Evolutionary conservation across 75 land plant genomes (phyloP).

Genomic region (Picea sitchensis): DNA sequence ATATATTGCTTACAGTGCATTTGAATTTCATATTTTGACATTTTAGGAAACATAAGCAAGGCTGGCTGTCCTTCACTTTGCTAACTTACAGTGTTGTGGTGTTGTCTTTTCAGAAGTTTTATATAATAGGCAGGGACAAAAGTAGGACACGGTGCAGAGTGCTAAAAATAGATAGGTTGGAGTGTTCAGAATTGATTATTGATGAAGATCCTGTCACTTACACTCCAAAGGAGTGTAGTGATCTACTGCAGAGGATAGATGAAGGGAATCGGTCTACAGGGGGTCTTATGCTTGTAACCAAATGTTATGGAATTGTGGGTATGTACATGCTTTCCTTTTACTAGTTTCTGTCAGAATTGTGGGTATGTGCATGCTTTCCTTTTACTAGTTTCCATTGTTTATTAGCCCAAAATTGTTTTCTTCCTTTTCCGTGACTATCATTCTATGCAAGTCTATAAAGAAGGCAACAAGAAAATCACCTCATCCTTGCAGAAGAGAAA

Average conservation of each 20-base stretch:
- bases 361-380: too few relatives aligned
- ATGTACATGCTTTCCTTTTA: constrained; percentile 2
- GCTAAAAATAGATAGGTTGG: constrained; percentile 58
- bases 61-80: not conserved
- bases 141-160: constrained; percentile 54
- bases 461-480: too few relatives aligned
- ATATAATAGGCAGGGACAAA: constrained; percentile 69
- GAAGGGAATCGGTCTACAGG: constrained; percentile 75
- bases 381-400: too few relatives aligned
- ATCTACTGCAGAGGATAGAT: constrained; percentile 51
- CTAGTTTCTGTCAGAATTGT: too few relatives aligned
- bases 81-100: constrained; percentile 3
- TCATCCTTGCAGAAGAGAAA: too few relatives aligned
- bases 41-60: too few relatives aligned
- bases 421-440: too few relatives aligned
- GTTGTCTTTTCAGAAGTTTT: constrained; percentile 52
- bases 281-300: constrained; percentile 72
- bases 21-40: too few relatives aligned
- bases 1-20: too few relatives aligned
- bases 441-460: too few relatives aligned
- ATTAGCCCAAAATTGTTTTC: too few relatives aligned
- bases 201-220: constrained; percentile 67
- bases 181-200: constrained; percentile 57
- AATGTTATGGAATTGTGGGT: constrained; percentile 85
- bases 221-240: constrained; percentile 45